phyloP scores from a whole-genome alignment of 2,329 filamentous ascomycete species.

The Parafenestella ontariensis region DNA sequence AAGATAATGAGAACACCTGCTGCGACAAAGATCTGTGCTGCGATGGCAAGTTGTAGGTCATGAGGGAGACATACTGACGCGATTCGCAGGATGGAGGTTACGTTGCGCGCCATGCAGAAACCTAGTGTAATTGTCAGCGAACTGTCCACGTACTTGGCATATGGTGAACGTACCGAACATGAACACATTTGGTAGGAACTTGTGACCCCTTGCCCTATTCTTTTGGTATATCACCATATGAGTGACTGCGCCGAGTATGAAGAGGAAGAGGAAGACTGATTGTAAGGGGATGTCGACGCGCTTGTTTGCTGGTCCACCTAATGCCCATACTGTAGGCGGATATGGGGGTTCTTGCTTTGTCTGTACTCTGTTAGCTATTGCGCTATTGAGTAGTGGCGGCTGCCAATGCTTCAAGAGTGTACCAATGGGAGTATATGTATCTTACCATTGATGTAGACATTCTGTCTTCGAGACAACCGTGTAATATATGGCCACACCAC shows the following conservation, averaged over 20 bases:
- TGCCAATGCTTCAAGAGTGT: not conserved
- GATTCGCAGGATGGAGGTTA: slow-evolving; percentile 50
- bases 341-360: slow-evolving; percentile 37
- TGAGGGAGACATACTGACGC: slow-evolving; percentile 38
- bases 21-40: slow-evolving; percentile 72
- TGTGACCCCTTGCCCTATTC: slow-evolving; percentile 49
- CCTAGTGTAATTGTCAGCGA: slow-evolving; percentile 22
- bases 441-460: not conserved
- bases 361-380: slow-evolving; percentile 18
- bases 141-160: no score
- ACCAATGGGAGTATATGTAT: not conserved
- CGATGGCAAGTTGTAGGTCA: slow-evolving; percentile 60
- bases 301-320: slow-evolving; percentile 49
- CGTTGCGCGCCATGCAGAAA: slow-evolving; percentile 54
- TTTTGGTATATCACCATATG: slow-evolving; percentile 53
- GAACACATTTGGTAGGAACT: slow-evolving; percentile 50
- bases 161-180: slow-evolving; percentile 46
- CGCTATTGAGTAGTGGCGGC: not conserved
- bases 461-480: not conserved
- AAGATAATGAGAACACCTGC: slow-evolving; percentile 79
- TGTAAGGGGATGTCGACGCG: slow-evolving; percentile 51
- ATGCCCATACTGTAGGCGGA: slow-evolving; percentile 34
- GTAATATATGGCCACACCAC: not conserved
- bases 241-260: slow-evolving; percentile 45
- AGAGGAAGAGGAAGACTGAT: slow-evolving; percentile 53